Evolutionary conservation across 192 early-diverging fungal genomes (phyloP).

Genomic region (Podila epigama): DNA sequence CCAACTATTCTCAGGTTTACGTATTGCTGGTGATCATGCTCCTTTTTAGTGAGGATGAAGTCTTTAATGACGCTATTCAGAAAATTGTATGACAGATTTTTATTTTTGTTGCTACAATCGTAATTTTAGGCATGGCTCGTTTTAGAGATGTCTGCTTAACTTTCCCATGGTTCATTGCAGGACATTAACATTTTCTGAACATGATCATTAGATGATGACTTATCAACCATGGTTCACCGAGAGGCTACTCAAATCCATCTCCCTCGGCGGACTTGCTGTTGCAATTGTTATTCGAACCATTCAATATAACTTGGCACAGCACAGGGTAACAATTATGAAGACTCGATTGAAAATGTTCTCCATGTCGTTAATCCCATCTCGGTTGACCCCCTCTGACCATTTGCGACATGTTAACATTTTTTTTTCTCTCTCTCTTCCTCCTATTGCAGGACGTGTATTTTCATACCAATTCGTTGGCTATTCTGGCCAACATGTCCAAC

Average conservation of each 20-base stretch:
- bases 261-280: conserved; percentile 70
- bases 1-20: conserved; percentile 71
- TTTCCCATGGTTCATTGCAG: neutral
- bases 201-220: conserved; percentile 55
- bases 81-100: conserved; percentile 62
- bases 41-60: conserved; percentile 74
- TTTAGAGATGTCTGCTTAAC: too few relatives aligned
- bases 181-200: neutral
- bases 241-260: conserved; percentile 65
- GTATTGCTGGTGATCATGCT: conserved; percentile 72
- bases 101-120: too few relatives aligned
- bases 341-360: too few relatives aligned
- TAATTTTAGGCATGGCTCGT: too few relatives aligned
- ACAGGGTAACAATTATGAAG: conserved; percentile 66
- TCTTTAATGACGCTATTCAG: conserved; percentile 76
- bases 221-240: conserved; percentile 78
- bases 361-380: neutral
- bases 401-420: neutral
- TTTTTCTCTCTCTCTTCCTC: neutral
- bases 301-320: conserved; percentile 72
- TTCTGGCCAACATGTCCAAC: conserved; percentile 70
- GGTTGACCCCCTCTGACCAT: neutral
- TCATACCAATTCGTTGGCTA: conserved; percentile 70
- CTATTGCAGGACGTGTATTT: conserved; percentile 67
- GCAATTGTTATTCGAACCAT: conserved; percentile 72